A percentile compares a stretch with the other conserved stretches of the same genome.
These are phyloP conservation scores for Austroboletus niveus DNA, from an alignment of 1,284 basidiomycete genomes.

Conservation along the genomic window DNA sequence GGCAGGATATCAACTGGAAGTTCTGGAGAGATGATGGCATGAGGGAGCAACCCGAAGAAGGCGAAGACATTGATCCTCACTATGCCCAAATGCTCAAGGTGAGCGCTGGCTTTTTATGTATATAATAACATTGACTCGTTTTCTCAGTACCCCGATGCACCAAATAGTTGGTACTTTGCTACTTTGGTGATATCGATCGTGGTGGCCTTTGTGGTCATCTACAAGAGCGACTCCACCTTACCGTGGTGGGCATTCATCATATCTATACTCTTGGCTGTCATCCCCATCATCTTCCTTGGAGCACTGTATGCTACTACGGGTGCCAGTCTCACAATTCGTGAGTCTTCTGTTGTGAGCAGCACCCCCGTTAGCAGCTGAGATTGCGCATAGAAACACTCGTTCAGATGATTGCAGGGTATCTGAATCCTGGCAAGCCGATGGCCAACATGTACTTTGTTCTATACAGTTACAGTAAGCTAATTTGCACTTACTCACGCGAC, in stretches of 20 bases:
- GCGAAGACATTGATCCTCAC: conserved; percentile 47
- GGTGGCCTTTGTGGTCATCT: conserved; percentile 45
- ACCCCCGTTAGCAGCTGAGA: neutral
- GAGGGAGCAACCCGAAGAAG: conserved; percentile 25
- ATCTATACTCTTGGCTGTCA: conserved; percentile 37
- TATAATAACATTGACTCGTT: neutral
- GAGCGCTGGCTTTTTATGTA: neutral
- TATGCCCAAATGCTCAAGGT: conserved; percentile 55
- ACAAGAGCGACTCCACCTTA: conserved; percentile 49
- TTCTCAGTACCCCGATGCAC: conserved; percentile 44
- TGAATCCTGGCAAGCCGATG: conserved; percentile 58
- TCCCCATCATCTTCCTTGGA: conserved; percentile 49
- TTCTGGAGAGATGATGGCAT: conserved; percentile 46
- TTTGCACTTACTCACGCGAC: neutral
- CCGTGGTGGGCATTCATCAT: conserved; percentile 47
- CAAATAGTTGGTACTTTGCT: conserved; percentile 46
- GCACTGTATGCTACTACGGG: conserved; percentile 55
- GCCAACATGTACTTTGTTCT: conserved; percentile 62
- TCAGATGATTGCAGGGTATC: conserved; percentile 60
- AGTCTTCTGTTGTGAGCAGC: conserved; percentile 6
- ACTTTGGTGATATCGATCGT: conserved; percentile 39
- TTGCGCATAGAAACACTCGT: conserved; percentile 33
- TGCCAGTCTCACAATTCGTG: conserved; percentile 45
- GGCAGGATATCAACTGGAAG: conserved; percentile 38
- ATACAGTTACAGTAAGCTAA: conserved; percentile 43